Percentiles rank a stretch among this genome's conserved stretches.
phyloP scores from a whole-genome alignment of 176 grass and related monocot genomes.

The Lolium perenne region DNA sequence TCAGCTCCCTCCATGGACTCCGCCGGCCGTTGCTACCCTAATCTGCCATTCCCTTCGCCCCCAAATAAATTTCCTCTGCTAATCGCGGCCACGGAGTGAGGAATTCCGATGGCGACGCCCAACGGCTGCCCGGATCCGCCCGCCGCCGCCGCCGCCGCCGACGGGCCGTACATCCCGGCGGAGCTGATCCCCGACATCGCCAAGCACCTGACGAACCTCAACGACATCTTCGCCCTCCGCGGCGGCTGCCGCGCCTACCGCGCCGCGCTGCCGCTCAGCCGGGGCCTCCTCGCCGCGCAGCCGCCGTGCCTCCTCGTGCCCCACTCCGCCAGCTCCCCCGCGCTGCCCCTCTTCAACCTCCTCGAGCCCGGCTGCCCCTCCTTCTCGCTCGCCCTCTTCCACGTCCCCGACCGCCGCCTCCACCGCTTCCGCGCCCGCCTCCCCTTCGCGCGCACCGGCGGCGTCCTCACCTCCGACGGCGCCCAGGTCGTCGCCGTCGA shows the following conservation, averaged over 20 bases:
- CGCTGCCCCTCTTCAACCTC: constrained; percentile 16
- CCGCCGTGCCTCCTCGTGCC: constrained; percentile 51
- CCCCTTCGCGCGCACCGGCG: neutral
- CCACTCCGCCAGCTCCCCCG: constrained; percentile 43
- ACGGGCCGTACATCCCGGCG: constrained; percentile 49
- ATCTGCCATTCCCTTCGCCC: neutral
- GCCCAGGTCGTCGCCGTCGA: constrained; percentile 43
- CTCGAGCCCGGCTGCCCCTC: constrained; percentile 8
- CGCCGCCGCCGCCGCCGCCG: neutral
- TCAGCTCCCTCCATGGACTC: neutral
- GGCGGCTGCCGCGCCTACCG: constrained; percentile 58
- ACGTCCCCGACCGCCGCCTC: constrained; percentile 44
- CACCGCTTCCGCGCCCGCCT: constrained; percentile 42
- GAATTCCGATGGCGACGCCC: neutral
- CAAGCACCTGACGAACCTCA: constrained; percentile 44
- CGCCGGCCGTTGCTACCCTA: constrained; percentile 19
- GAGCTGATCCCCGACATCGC: constrained; percentile 49
- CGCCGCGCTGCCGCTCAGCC: constrained; percentile 16
- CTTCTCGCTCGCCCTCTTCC: constrained; percentile 44
- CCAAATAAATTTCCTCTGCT: neutral
- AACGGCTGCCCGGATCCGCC: neutral
- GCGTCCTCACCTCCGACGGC: constrained; percentile 49
- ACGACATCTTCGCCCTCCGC: constrained; percentile 61
- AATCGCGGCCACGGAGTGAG: neutral
- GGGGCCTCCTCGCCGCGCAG: constrained; percentile 44